These are phyloP conservation scores for Fusarium burgessii DNA, from an alignment of 2,329 filamentous ascomycete genomes.

Conservation along the genomic window DNA sequence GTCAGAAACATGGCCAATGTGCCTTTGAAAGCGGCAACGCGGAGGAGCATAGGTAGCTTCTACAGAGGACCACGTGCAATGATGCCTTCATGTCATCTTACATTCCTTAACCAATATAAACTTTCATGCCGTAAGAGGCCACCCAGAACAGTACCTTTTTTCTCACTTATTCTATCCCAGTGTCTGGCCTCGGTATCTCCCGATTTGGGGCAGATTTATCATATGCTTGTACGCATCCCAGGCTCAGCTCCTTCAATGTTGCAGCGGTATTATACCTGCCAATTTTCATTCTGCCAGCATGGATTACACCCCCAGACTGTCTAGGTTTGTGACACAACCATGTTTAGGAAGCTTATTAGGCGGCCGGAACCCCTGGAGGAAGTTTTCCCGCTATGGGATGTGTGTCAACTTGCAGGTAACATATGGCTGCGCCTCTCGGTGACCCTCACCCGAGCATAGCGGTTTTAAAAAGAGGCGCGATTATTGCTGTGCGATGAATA, in stretches of 20 bases:
- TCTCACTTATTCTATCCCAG: slow-evolving; percentile 13
- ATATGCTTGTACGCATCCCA: slow-evolving; percentile 26
- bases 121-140: slow-evolving; percentile 18
- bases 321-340: slow-evolving; percentile 38
- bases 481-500: slow-evolving; percentile 26
- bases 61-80: not conserved
- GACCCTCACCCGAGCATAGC: slow-evolving; percentile 26
- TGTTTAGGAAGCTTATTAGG: slow-evolving; percentile 36
- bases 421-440: slow-evolving; percentile 41
- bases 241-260: slow-evolving; percentile 29
- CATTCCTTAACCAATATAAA: slow-evolving; percentile 22
- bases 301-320: slow-evolving; percentile 31
- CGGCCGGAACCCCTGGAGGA: slow-evolving; percentile 34
- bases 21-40: slow-evolving; percentile 5
- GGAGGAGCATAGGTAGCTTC: slow-evolving; percentile 6
- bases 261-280: slow-evolving; percentile 30
- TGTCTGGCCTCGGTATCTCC: slow-evolving; percentile 43
- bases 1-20: slow-evolving; percentile 7
- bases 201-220: slow-evolving; percentile 38
- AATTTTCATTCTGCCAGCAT: slow-evolving; percentile 36
- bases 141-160: slow-evolving; percentile 16
- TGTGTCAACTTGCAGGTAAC: slow-evolving; percentile 43
- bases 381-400: slow-evolving; percentile 41
- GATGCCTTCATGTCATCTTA: slow-evolving; percentile 2
- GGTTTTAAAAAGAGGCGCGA: slow-evolving; percentile 37